These are phyloP conservation scores for Botrytis fragariae DNA, from an alignment of 2,329 filamentous ascomycete genomes.

Conservation along the genomic window DNA sequence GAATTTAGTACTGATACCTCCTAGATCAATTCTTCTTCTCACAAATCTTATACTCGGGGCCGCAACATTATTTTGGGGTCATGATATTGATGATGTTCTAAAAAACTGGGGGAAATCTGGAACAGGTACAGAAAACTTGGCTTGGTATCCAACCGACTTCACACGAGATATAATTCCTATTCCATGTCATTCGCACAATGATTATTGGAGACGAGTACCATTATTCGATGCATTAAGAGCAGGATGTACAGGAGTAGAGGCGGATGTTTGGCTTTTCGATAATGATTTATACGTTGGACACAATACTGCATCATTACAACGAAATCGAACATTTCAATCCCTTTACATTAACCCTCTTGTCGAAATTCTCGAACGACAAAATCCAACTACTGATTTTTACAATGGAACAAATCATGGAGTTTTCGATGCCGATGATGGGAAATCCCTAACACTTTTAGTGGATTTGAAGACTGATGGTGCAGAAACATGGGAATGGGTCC, in stretches of 20 bases:
- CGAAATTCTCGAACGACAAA: conserved; percentile 53
- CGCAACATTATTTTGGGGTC: conserved; percentile 36
- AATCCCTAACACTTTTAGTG: conserved; percentile 61
- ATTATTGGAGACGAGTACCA: conserved; percentile 65
- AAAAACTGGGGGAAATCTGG: conserved; percentile 42
- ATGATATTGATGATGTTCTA: conserved; percentile 36
- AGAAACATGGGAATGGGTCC: conserved; percentile 52
- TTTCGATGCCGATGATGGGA: conserved; percentile 51
- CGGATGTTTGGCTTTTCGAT: conserved; percentile 64
- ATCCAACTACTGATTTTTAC: conserved; percentile 48
- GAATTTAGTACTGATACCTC: neutral
- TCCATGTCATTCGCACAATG: conserved; percentile 66
- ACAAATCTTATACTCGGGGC: conserved; percentile 39
- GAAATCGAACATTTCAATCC: conserved; percentile 55
- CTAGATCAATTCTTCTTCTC: conserved; percentile 39
- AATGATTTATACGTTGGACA: conserved; percentile 64
- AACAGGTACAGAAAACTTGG: conserved; percentile 42
- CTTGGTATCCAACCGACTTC: conserved; percentile 51
- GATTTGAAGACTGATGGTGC: conserved; percentile 63
- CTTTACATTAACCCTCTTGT: conserved; percentile 66
- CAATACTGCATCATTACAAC: conserved; percentile 51
- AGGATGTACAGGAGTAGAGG: conserved; percentile 64
- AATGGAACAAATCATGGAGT: conserved; percentile 52
- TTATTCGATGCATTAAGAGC: conserved; percentile 60
- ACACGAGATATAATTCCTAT: conserved; percentile 53